Evolutionary conservation across 1,284 basidiomycete species (phyloP), one percentile per base, ranked within the genome.

Genomic region (Microstroma glucosiphilum): DNA sequence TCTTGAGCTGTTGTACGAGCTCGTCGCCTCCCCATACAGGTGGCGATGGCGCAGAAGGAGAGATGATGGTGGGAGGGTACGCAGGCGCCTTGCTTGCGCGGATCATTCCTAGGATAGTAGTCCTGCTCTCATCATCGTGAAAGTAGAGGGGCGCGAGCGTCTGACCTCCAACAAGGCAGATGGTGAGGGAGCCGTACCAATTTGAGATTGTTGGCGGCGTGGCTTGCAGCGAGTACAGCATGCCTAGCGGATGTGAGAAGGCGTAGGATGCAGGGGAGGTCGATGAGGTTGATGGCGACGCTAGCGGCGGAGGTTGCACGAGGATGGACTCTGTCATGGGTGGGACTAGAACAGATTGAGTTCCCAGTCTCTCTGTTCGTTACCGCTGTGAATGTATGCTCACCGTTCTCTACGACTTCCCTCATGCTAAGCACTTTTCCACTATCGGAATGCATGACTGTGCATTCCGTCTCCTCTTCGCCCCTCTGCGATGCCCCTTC

Each of bases 71-170:
- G 0, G 61, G 62, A 37, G 46, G 60, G 1, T 61, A 56, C 2
- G 62, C 57, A 0, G 67, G 53, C 25, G 41, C 43, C n/a, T 59
- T 56, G 40, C 62, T 65, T 0, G 67, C 67, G 37, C 48, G 62
- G 26, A 67, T 61, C 65, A 71, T 67, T 9, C 67, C 69, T 3
- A 71, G 62, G 0, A 69, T 66, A 4, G 69, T 71, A 54, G 65
- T 71, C 55, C 67, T 66, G 55, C 67, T 69, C 49, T 73, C 92
- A 69, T 97, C 93, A 75, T 97, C 94, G 78, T 97, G 94, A 79
- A 97, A 97, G 80, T 92, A 87, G 3, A 98, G 84, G 0, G 90
- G 92, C 0, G 92, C 91, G 0, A 96, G 84, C 0, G 91, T 92
- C 46, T 91, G 85, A 13, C 92, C 92, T 66, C 89, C 93, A 60